Evolutionary conservation across 2,329 filamentous ascomycete genomes (phyloP).

Genomic region (Neurospora sp.): DNA sequence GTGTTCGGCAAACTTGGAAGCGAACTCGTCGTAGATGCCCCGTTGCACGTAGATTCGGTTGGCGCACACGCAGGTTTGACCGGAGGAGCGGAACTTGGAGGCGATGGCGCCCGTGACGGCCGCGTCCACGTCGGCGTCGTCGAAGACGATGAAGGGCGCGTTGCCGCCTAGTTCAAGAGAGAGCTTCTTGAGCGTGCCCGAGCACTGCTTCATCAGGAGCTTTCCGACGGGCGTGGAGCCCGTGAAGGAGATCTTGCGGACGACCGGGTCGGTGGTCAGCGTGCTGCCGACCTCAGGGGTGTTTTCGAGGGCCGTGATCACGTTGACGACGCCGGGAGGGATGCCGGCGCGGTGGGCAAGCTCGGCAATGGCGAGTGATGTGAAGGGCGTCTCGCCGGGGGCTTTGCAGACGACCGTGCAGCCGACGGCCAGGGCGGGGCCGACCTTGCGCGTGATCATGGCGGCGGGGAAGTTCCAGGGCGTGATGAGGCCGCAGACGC

Average conservation of each 20-base stretch:
- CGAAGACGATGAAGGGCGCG: conserved; percentile 92
- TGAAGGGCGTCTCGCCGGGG: conserved; percentile 86
- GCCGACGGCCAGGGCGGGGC: conserved; percentile 77
- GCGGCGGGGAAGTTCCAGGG: conserved; percentile 83
- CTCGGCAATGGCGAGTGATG: conserved; percentile 77
- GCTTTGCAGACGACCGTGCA: conserved; percentile 92
- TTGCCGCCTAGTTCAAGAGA: conserved; percentile 93
- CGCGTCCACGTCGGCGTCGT: conserved; percentile 79
- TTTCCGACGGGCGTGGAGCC: conserved; percentile 63
- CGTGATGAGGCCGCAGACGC: conserved; percentile 73
- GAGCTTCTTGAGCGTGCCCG: conserved; percentile 69
- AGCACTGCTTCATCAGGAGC: conserved; percentile 80
- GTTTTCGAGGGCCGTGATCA: conserved; percentile 71
- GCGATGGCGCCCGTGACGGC: conserved; percentile 76
- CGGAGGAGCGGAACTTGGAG: conserved; percentile 88
- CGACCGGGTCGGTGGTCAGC: conserved; percentile 63
- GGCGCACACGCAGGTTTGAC: conserved; percentile 90
- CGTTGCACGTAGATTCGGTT: conserved; percentile 75
- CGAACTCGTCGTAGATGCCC: conserved; percentile 67
- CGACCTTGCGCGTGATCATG: conserved; percentile 64
- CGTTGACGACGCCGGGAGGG: conserved; percentile 81
- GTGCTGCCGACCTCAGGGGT: conserved; percentile 68
- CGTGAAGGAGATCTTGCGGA: conserved; percentile 92
- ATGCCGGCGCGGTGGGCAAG: conserved; percentile 80
- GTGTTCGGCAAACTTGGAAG: conserved; percentile 57